A percentile compares a stretch with the other conserved stretches of the same genome.
Conservation (phyloP, 2,329 filamentous ascomycete genomes). For the Aspergillus spinulosporus region DNA sequence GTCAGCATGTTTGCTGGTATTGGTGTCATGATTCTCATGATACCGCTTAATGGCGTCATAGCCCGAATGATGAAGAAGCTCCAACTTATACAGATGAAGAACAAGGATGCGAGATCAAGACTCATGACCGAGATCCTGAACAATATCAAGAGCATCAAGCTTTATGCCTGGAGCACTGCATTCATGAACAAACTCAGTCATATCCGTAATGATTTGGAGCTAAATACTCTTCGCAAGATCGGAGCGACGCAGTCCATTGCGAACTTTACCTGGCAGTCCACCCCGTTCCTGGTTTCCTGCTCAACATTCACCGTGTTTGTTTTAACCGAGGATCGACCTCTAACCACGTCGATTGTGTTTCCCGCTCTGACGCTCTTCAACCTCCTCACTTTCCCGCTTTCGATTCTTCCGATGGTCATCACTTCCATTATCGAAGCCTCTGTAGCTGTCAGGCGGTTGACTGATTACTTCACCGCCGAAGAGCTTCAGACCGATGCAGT, state of each 20-base stretch:
- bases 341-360: slow-evolving; percentile 95
- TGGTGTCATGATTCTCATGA: slow-evolving; percentile 94
- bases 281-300: slow-evolving; percentile 95
- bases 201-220: slow-evolving; percentile 91
- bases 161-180: slow-evolving; percentile 94
- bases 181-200: slow-evolving; percentile 98
- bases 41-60: slow-evolving; percentile 90
- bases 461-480: slow-evolving; percentile 80
- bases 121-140: slow-evolving; percentile 97
- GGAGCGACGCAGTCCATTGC: slow-evolving; percentile 90
- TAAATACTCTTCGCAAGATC: slow-evolving; percentile 94
- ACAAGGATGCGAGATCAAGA: slow-evolving; percentile 90
- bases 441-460: slow-evolving; percentile 86
- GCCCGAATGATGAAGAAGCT: slow-evolving; percentile 90
- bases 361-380: slow-evolving; percentile 93
- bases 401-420: slow-evolving; percentile 96
- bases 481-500: slow-evolving; percentile 89
- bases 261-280: slow-evolving; percentile 97
- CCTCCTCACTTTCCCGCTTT: slow-evolving; percentile 88
- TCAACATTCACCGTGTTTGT: slow-evolving; percentile 95
- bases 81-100: slow-evolving; percentile 98
- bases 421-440: slow-evolving; percentile 92
- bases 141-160: slow-evolving; percentile 99
- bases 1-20: slow-evolving; percentile 95
- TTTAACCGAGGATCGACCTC: slow-evolving; percentile 72